Base-by-base conservation (phyloP, 2,329 filamentous ascomycete genomes). In the Aspergillus neotritici region DNA sequence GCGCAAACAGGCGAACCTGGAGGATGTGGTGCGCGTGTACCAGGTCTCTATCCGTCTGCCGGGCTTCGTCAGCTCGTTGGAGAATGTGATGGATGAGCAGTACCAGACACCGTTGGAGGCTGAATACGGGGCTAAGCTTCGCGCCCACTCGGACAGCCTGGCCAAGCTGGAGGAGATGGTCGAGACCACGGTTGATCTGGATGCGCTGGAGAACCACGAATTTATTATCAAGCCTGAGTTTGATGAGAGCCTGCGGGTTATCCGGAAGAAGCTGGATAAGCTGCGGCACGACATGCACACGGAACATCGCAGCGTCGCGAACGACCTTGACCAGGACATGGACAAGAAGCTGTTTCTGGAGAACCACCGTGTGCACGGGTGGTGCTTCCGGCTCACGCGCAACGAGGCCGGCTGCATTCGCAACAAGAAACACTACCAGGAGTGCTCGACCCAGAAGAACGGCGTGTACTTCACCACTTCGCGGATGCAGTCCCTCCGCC, bases 171-270 rank as follows among this genome's bases (percentile, higher is more conserved):
- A 91, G 60, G 93, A 98, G 63, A 96, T 98, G 88, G 93, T 98
- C 0, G 93, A 98, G 71, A 95, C 93, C 2, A 98, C 94, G 0
- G 90, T 98, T 11, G 93, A 98, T 60, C 79, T 98, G 0, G 87
- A 95, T 45, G 93, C 93, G 3, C 79, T 98, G 9, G 91, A 98
- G 58, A 89, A 93, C 53, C 93, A 98, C 61, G 93, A 98, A 63
- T 98, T 94, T 69, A 91, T 96, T 57, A 98, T 98, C 77, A 98
- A 97, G 68, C 87, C 94, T 1, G 93, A 98, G 61, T 98, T 96
- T 52, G 93, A 98, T 58, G 89, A 96, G 46, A 79, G 83, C 42
- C 74, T 98, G 31, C 82, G 85, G 13, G 81, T 87, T n/a, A 94
- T 98, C 54, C 82, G 87, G 40, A 90, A 87, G 69, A 93, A 91